phyloP scores from a whole-genome alignment of 441 rosid species.

The Erodium texanum region DNA sequence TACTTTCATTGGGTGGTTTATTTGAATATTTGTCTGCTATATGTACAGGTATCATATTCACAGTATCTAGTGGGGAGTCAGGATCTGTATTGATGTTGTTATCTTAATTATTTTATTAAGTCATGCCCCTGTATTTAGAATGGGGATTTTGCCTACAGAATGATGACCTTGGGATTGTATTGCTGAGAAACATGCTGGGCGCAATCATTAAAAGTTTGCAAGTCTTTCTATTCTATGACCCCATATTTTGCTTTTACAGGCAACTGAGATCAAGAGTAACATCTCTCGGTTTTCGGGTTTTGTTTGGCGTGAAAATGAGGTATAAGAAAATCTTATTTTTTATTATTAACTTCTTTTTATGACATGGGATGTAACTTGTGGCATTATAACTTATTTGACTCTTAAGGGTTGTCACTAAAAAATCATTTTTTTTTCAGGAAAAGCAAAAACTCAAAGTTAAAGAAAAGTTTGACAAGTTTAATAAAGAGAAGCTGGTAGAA shows the following conservation, averaged over 20 bases:
- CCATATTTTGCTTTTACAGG: conserved; percentile 48
- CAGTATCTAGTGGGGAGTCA: no score
- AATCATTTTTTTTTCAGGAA: conserved; percentile 41
- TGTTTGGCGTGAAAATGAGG: conserved; percentile 93
- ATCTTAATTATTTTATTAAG: background rate
- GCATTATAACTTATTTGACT: background rate
- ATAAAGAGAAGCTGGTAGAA: conserved; percentile 75
- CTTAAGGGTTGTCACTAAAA: background rate
- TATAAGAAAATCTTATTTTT: conserved; percentile 16
- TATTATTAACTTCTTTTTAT: background rate
- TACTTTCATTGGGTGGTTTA: no score
- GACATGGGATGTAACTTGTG: background rate
- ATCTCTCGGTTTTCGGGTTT: conserved; percentile 86
- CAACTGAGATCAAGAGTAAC: conserved; percentile 71
- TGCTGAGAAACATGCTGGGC: background rate
- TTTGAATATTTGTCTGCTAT: no score
- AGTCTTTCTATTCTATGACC: conserved; percentile 16
- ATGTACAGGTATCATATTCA: no score
- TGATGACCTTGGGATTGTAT: conserved; percentile 6
- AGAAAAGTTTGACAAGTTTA: conserved; percentile 82
- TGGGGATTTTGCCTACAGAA: background rate
- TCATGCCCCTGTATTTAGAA: conserved; percentile 2
- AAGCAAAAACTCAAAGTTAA: conserved; percentile 68
- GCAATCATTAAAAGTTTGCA: background rate
- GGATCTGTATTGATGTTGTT: background rate